phyloP scores from a whole-genome alignment of 305 asterid genomes.

The Withania somnifera region DNA sequence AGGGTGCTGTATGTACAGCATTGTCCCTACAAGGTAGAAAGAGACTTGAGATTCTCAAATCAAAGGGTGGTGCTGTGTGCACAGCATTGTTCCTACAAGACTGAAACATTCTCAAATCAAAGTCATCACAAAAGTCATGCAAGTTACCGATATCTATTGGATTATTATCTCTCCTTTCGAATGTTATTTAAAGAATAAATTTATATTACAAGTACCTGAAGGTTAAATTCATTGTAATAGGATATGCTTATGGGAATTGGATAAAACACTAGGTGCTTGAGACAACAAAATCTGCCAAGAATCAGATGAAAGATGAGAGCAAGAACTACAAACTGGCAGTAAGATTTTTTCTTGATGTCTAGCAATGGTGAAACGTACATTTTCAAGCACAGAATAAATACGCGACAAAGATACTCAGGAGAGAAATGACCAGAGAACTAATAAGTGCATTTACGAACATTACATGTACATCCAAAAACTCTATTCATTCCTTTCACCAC shows the following conservation, averaged over 20 bases:
- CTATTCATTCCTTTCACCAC: not conserved
- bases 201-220: too few species aligned
- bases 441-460: not conserved
- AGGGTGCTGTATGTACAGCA: too few species aligned
- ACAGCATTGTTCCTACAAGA: too few species aligned
- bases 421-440: not conserved
- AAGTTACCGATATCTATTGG: not conserved
- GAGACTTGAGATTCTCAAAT: too few species aligned
- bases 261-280: not conserved
- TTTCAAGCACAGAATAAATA: not conserved
- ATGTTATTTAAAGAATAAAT: too few species aligned
- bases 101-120: too few species aligned
- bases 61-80: too few species aligned
- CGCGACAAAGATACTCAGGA: not conserved
- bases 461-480: not conserved
- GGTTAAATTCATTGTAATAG: not conserved
- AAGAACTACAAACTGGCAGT: not conserved
- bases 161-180: not conserved
- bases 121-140: not conserved
- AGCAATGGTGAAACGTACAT: not conserved
- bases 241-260: not conserved
- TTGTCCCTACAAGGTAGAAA: not conserved
- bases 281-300: not conserved
- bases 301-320: not conserved
- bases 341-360: not conserved